These are phyloP conservation scores for Parachaetomium inaequale DNA, from an alignment of 495 filamentous ascomycete species.

Conservation along the genomic window DNA sequence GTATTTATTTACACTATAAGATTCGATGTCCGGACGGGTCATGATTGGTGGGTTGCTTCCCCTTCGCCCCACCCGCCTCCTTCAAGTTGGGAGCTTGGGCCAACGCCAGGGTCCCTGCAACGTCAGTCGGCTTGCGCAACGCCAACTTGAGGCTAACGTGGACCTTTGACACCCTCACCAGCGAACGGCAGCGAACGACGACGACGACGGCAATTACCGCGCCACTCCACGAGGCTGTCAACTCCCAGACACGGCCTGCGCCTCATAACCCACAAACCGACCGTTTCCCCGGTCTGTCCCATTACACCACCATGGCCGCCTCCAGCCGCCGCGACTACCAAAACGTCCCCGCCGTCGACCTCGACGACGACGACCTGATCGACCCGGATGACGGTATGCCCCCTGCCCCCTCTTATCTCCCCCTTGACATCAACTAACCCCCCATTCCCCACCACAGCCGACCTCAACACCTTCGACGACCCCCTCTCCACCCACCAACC, in stretches of 20 bases:
- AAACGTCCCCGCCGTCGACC: slow-evolving; percentile 70
- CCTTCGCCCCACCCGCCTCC: no score
- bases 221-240: not conserved
- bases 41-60: no score
- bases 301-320: slow-evolving; percentile 30
- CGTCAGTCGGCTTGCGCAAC: slow-evolving; percentile 10
- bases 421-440: not conserved
- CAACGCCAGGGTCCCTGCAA: slow-evolving; percentile 8
- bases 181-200: not conserved
- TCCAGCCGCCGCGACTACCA: slow-evolving; percentile 49
- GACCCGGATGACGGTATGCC: slow-evolving; percentile 87
- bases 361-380: slow-evolving; percentile 80
- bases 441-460: slow-evolving; percentile 44
- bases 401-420: not conserved
- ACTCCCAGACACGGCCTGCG: not conserved
- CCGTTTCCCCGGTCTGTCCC: not conserved
- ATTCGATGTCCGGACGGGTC: no score
- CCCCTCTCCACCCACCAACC: slow-evolving; percentile 57
- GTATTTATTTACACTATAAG: no score
- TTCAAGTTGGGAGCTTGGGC: slow-evolving; percentile 14
- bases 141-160: slow-evolving; percentile 11
- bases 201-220: not conserved
- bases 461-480: slow-evolving; percentile 90
- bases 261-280: not conserved
- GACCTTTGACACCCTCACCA: not conserved